Conservation (phyloP, 73 alveolate genomes). For the Stentor roeselii region DNA sequence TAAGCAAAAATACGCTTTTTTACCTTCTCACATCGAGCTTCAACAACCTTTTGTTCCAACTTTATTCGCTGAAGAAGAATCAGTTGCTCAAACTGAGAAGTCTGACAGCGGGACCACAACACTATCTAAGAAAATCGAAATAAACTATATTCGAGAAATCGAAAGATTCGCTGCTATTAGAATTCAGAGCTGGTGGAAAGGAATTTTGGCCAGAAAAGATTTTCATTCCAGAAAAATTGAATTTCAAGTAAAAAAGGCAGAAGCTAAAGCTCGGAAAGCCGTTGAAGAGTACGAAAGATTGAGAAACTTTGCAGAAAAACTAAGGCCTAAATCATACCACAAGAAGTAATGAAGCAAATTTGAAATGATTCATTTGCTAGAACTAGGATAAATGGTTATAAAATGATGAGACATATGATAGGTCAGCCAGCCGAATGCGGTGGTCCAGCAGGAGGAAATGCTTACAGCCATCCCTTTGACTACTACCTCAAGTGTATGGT, state of each 20-base stretch:
- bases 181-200: constrained; percentile 14
- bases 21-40: background rate
- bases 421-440: background rate
- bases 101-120: no score
- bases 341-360: no score
- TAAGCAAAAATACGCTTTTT: background rate
- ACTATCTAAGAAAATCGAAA: background rate
- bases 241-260: background rate
- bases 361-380: no score
- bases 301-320: background rate
- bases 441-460: background rate
- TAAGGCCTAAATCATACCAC: no score
- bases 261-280: constrained; percentile 11
- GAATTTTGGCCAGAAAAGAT: constrained; percentile 5
- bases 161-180: constrained; percentile 22
- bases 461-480: constrained; percentile 58
- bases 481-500: constrained; percentile 86
- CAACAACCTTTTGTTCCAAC: background rate
- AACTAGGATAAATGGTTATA: background rate
- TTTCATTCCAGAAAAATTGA: background rate
- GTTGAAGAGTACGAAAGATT: constrained; percentile 19
- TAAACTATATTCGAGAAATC: background rate
- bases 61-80: background rate
- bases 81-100: background rate
- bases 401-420: background rate